Conservation (phyloP, 2,329 filamentous ascomycete species). For the Aspergillus sp. region DNA sequence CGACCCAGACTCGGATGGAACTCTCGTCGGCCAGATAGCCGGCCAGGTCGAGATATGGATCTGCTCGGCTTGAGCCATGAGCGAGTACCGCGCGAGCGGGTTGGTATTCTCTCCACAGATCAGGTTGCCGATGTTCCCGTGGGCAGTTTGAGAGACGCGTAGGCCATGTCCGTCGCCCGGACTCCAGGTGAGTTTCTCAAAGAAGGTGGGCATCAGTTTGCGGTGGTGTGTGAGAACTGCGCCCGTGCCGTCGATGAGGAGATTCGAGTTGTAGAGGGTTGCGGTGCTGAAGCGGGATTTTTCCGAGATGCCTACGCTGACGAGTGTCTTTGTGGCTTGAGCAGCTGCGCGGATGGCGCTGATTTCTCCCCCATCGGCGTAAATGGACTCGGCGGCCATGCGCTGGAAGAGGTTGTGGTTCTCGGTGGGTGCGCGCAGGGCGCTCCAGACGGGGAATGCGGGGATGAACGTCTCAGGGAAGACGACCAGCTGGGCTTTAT, state of each 20-base stretch:
- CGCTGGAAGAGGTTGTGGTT: slow-evolving; percentile 53
- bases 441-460: slow-evolving; percentile 55
- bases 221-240: slow-evolving; percentile 53
- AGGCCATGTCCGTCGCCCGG: slow-evolving; percentile 54
- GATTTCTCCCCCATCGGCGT: slow-evolving; percentile 47
- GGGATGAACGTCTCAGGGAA: slow-evolving; percentile 57
- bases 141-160: slow-evolving; percentile 29
- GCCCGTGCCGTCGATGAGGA: slow-evolving; percentile 48
- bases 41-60: slow-evolving; percentile 59
- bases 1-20: background rate
- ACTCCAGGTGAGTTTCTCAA: slow-evolving; percentile 57
- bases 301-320: slow-evolving; percentile 55
- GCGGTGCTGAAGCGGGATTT: slow-evolving; percentile 45
- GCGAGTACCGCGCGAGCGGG: slow-evolving; percentile 51
- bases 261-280: slow-evolving; percentile 53
- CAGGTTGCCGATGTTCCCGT: slow-evolving; percentile 13
- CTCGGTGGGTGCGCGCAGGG: slow-evolving; percentile 47
- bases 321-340: slow-evolving; percentile 36
- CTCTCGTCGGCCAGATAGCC: slow-evolving; percentile 24
- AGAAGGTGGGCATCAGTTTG: slow-evolving; percentile 58
- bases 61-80: slow-evolving; percentile 58
- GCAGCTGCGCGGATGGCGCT: slow-evolving; percentile 41
- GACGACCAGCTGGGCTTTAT: slow-evolving; percentile 51
- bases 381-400: slow-evolving; percentile 48
- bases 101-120: slow-evolving; percentile 62